phyloP scores from a whole-genome alignment of 495 filamentous ascomycete species.

The Penicillium coffeae region DNA sequence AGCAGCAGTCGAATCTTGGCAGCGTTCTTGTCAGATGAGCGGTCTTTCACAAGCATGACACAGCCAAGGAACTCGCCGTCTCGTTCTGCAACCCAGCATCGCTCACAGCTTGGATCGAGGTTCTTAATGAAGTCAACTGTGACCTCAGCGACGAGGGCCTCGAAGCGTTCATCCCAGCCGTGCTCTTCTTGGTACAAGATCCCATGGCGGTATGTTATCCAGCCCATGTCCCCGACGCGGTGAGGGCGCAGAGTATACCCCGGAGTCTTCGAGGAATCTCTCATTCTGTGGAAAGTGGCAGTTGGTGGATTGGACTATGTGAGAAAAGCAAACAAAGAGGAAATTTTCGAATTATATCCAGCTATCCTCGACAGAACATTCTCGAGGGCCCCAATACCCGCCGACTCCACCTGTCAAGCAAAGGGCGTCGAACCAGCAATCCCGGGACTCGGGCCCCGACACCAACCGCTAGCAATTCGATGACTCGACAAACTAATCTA shows the following conservation, averaged over 20 bases:
- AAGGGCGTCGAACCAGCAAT: too few relatives aligned
- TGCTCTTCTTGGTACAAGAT: slow-evolving; percentile 23
- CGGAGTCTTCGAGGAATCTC: background rate
- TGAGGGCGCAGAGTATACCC: slow-evolving; percentile 16
- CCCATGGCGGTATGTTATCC: slow-evolving; percentile 25
- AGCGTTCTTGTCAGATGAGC: slow-evolving; percentile 1
- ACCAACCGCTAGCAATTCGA: background rate
- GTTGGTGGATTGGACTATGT: too few relatives aligned
- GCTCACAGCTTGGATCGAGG: slow-evolving; percentile 19
- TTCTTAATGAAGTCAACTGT: slow-evolving; percentile 23
- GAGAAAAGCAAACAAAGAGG: too few relatives aligned
- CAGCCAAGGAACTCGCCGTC: slow-evolving; percentile 21
- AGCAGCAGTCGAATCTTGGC: slow-evolving; percentile 27
- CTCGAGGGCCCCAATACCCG: too few relatives aligned
- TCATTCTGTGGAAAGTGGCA: slow-evolving; percentile 1
- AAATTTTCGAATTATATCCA: too few relatives aligned
- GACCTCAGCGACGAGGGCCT: slow-evolving; percentile 21
- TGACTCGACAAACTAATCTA: too few relatives aligned
- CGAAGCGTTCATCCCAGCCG: slow-evolving; percentile 21
- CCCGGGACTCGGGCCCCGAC: too few relatives aligned
- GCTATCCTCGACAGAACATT: too few relatives aligned
- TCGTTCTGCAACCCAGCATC: slow-evolving; percentile 31
- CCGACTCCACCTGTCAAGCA: too few relatives aligned
- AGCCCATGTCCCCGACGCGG: slow-evolving; percentile 25
- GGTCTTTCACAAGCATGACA: slow-evolving; percentile 28